These are phyloP conservation scores for Candida chilensis DNA, from an alignment of 805 yeast genomes.

Conservation along the genomic window DNA sequence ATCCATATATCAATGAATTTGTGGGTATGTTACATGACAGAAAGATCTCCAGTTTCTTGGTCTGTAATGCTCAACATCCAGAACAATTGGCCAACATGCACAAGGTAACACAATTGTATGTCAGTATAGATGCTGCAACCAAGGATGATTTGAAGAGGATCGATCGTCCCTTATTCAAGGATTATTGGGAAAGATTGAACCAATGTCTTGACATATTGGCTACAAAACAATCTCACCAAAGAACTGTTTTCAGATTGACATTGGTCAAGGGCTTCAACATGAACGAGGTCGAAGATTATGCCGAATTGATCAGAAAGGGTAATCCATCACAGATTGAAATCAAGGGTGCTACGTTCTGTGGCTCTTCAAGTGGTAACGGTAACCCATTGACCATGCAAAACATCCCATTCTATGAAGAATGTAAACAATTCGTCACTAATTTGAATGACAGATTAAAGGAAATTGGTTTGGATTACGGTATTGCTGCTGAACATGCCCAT, in stretches of 20 bases:
- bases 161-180: conserved; percentile 83
- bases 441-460: conserved; percentile 52
- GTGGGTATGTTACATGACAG: conserved; percentile 71
- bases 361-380: conserved; percentile 75
- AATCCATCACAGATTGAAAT: conserved; percentile 84
- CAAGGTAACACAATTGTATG: conserved; percentile 85
- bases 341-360: conserved; percentile 94
- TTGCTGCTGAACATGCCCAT: conserved; percentile 95
- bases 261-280: conserved; percentile 90
- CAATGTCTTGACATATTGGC: conserved; percentile 72
- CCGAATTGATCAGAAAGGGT: conserved; percentile 77
- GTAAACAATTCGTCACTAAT: conserved; percentile 60
- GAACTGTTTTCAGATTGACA: conserved; percentile 87
- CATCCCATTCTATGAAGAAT: conserved; percentile 90
- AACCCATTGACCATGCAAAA: conserved; percentile 92
- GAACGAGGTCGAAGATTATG: conserved; percentile 72
- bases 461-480: conserved; percentile 65
- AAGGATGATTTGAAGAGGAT: conserved; percentile 71
- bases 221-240: conserved; percentile 67
- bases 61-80: conserved; percentile 95
- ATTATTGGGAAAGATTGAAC: conserved; percentile 86
- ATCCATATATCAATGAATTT: conserved; percentile 84
- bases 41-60: conserved; percentile 79
- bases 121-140: conserved; percentile 91
- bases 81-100: conserved; percentile 60